Conservation (phyloP, 495 filamentous ascomycete species). For the Penicillium ucsense region DNA sequence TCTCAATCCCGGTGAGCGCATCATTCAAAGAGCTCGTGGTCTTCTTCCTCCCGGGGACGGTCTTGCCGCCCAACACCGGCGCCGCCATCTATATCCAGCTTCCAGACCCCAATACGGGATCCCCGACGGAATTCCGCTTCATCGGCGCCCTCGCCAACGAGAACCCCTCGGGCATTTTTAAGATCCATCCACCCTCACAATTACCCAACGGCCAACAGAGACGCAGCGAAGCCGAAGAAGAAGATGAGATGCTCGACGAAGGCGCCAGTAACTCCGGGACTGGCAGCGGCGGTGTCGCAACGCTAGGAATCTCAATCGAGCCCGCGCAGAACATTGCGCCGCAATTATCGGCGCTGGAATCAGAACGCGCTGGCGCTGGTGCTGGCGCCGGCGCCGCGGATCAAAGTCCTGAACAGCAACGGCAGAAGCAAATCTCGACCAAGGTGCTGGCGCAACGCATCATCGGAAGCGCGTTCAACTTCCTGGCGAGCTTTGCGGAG, state of each 20-base stretch:
- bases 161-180: slow-evolving; percentile 85
- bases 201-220: background rate
- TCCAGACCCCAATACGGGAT: slow-evolving; percentile 29
- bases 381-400: slow-evolving; percentile 18
- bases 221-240: slow-evolving; percentile 23
- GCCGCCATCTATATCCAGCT: slow-evolving; percentile 83
- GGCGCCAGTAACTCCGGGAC: slow-evolving; percentile 8
- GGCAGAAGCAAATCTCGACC: slow-evolving; percentile 42
- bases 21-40: slow-evolving; percentile 73
- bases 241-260: slow-evolving; percentile 38
- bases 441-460: slow-evolving; percentile 82
- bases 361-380: slow-evolving; percentile 16
- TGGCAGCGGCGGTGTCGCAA: slow-evolving; percentile 29
- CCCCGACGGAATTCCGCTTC: slow-evolving; percentile 55
- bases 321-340: slow-evolving; percentile 57
- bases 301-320: slow-evolving; percentile 80
- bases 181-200: slow-evolving; percentile 31
- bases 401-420: slow-evolving; percentile 15
- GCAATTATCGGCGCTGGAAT: slow-evolving; percentile 51
- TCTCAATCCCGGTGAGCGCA: slow-evolving; percentile 47
- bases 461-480: slow-evolving; percentile 96
- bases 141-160: slow-evolving; percentile 81
- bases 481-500: slow-evolving; percentile 76
- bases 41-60: slow-evolving; percentile 75
- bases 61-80: slow-evolving; percentile 64